A percentile compares a stretch with the other conserved stretches of the same genome.
phyloP scores from a whole-genome alignment of 768 basidiomycete species.

The Pholiota conissans region DNA sequence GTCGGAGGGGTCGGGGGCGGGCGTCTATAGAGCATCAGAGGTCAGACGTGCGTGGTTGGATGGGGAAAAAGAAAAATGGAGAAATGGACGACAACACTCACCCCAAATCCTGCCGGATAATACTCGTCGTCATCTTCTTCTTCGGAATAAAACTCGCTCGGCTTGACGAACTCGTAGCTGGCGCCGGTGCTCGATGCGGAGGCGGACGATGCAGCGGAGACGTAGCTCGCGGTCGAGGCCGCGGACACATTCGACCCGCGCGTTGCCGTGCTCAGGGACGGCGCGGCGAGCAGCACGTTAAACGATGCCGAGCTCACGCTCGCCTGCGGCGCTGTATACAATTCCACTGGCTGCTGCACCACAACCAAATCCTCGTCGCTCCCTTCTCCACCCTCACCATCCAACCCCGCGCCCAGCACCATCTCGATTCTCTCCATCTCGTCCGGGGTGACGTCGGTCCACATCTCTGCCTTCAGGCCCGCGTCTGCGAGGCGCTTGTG shows the following conservation, averaged over 20 bases:
- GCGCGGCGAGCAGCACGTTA: conserved; percentile 11
- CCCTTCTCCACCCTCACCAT: conserved; percentile 27
- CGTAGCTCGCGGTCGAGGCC: conserved; percentile 23
- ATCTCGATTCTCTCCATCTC: neutral
- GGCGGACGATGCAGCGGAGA: conserved; percentile 20
- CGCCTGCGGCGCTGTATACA: conserved; percentile 19
- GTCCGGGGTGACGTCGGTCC: conserved; percentile 7
- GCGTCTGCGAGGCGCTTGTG: conserved; percentile 3
- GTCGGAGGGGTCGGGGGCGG: neutral
- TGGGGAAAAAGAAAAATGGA: neutral
- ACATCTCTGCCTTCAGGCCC: conserved; percentile 3
- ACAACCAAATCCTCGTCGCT: conserved; percentile 26
- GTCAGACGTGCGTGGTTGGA: neutral
- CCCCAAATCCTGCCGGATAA: conserved; percentile 28
- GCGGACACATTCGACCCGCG: conserved; percentile 35
- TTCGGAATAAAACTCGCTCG: conserved; percentile 38
- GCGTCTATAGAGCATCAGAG: neutral
- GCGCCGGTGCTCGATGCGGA: conserved; percentile 23
- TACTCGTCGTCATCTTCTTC: conserved; percentile 41
- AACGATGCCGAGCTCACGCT: conserved; percentile 10
- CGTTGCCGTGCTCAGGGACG: conserved; percentile 33
- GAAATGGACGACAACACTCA: conserved; percentile 19
- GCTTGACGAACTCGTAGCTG: conserved; percentile 45
- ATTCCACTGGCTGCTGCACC: conserved; percentile 11
- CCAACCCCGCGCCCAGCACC: conserved; percentile 30